Evolutionary conservation across 768 basidiomycete genomes (phyloP).

Genomic region (Russula olivacea): DNA sequence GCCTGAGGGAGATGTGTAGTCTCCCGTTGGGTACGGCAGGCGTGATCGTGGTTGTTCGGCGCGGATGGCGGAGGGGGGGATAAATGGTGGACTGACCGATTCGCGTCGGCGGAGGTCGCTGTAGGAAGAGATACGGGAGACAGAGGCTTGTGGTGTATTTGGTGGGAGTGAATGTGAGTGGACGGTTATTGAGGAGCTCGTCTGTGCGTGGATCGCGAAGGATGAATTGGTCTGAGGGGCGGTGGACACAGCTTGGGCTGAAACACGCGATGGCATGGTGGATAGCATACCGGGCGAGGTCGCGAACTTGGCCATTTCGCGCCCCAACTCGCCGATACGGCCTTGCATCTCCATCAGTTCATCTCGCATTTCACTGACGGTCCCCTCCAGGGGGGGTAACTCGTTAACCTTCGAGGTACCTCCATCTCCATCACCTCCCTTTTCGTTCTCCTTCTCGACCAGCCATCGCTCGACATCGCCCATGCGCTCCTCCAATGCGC

Average conservation of each 20-base stretch:
- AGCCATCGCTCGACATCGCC: conserved; percentile 87
- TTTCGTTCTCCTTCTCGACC: conserved; percentile 76
- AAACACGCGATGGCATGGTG: conserved; percentile 44
- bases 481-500: conserved; percentile 88
- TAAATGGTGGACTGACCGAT: conserved; percentile 51
- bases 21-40: conserved; percentile 77
- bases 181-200: conserved; percentile 29
- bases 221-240: conserved; percentile 46
- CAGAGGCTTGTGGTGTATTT: conserved; percentile 32
- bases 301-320: conserved; percentile 72
- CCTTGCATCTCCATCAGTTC: conserved; percentile 70
- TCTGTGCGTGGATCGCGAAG: conserved; percentile 36
- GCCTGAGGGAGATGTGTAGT: conserved; percentile 66
- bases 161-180: conserved; percentile 29
- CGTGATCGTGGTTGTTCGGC: conserved; percentile 42
- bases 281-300: conserved; percentile 50
- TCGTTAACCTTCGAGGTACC: conserved; percentile 20
- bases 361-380: conserved; percentile 54
- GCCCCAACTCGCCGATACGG: conserved; percentile 65
- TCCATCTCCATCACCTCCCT: conserved; percentile 32
- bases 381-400: conserved; percentile 33
- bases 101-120: conserved; percentile 41
- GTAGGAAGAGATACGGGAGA: conserved; percentile 16
- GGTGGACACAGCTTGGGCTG: conserved; percentile 40
- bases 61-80: conserved; percentile 41